A percentile compares a stretch with the other conserved stretches of the same genome.
These are phyloP conservation scores for Coemansia aciculifera DNA, from an alignment of 192 early-diverging fungal species.

Conservation along the genomic window DNA sequence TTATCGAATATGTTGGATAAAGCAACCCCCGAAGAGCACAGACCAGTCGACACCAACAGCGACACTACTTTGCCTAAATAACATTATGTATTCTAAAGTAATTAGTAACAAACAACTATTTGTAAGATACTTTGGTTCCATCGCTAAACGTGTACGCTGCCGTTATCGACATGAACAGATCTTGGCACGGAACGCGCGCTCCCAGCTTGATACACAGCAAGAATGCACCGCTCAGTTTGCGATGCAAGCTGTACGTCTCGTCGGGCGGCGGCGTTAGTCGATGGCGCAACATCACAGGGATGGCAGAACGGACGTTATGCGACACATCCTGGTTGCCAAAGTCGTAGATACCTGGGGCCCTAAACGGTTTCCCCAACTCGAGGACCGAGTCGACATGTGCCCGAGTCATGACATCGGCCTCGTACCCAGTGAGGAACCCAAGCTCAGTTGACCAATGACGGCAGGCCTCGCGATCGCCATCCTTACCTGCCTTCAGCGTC, in stretches of 20 bases:
- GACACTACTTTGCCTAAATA: not conserved
- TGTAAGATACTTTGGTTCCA: slow-evolving; percentile 21
- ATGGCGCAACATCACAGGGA: slow-evolving; percentile 94
- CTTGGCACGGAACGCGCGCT: slow-evolving; percentile 56
- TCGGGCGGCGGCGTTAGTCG: slow-evolving; percentile 97
- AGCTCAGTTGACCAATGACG: slow-evolving; percentile 76
- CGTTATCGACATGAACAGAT: slow-evolving; percentile 40
- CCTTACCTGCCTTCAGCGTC: slow-evolving; percentile 71
- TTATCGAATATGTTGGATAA: slow-evolving; percentile 1
- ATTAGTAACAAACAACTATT: not conserved
- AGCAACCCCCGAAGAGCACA: not conserved
- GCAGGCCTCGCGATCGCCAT: slow-evolving; percentile 71
- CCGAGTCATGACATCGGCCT: slow-evolving; percentile 80
- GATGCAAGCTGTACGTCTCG: slow-evolving; percentile 92
- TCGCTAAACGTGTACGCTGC: slow-evolving; percentile 42
- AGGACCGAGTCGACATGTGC: slow-evolving; percentile 90
- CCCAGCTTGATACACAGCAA: slow-evolving; percentile 84
- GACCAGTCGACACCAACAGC: not conserved
- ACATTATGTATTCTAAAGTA: not conserved
- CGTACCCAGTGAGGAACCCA: slow-evolving; percentile 91
- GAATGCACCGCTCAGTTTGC: slow-evolving; percentile 92
- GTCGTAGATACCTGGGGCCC: slow-evolving; percentile 61
- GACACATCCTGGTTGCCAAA: slow-evolving; percentile 87
- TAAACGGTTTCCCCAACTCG: slow-evolving; percentile 85
- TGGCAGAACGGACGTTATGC: slow-evolving; percentile 75